phyloP scores from a whole-genome alignment of 75 land plant species.

The Pinus taeda region DNA sequence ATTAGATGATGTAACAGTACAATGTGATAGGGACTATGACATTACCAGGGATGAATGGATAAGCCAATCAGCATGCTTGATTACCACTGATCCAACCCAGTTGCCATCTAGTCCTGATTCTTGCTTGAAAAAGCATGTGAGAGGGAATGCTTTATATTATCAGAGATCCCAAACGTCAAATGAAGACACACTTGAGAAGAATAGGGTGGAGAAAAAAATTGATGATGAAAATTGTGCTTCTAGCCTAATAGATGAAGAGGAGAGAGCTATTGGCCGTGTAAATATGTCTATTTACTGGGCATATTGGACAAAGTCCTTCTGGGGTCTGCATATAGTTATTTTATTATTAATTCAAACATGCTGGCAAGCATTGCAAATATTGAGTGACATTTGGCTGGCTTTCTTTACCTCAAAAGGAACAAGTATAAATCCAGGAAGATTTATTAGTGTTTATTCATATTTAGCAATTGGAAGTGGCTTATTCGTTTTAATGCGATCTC shows the following conservation, averaged over 20 bases:
- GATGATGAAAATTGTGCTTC: neutral
- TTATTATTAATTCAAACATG: slow-evolving; percentile 21
- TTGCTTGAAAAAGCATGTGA: neutral
- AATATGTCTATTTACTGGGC: slow-evolving; percentile 29
- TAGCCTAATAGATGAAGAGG: slow-evolving; percentile 33
- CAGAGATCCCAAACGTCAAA: neutral
- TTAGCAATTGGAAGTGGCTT: slow-evolving; percentile 22
- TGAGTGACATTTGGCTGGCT: slow-evolving; percentile 39
- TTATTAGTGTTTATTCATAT: slow-evolving; percentile 25
- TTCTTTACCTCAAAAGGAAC: slow-evolving; percentile 18
- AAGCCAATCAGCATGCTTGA: neutral
- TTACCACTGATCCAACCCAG: slow-evolving; percentile 1
- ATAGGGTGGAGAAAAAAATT: neutral
- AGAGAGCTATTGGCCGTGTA: slow-evolving; percentile 34
- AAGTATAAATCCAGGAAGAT: slow-evolving; percentile 8
- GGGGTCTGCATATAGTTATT: slow-evolving; percentile 16
- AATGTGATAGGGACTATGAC: neutral
- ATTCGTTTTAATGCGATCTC: slow-evolving; percentile 21
- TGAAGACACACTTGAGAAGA: neutral
- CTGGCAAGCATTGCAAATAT: slow-evolving; percentile 21
- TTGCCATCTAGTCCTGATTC: neutral
- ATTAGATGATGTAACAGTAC: slow-evolving; percentile 18
- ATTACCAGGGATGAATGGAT: neutral
- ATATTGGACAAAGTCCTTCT: slow-evolving; percentile 34
- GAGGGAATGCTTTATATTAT: neutral